Percentiles rank a stretch among this genome's conserved stretches.
Conservation (phyloP, 2,329 filamentous ascomycete species). For the Colletotrichum sansevieriae region DNA sequence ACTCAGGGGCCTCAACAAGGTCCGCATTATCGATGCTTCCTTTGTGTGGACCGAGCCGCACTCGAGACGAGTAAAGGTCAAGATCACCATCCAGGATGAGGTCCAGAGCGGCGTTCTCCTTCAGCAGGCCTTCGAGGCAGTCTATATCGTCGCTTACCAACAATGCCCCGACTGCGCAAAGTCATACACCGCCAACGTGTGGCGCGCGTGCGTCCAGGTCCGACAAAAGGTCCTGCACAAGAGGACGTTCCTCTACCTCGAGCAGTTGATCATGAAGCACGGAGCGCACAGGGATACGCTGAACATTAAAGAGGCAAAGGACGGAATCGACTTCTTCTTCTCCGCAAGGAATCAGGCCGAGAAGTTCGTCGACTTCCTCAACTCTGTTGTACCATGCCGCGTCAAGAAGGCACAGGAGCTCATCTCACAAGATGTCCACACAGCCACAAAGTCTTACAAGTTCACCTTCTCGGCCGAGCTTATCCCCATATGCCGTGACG, state of each 20-base stretch:
- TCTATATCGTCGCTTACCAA: constrained; percentile 90
- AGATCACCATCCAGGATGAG: constrained; percentile 88
- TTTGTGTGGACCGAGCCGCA: constrained; percentile 99
- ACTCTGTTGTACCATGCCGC: constrained; percentile 82
- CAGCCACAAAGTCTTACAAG: constrained; percentile 91
- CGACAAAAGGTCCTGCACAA: constrained; percentile 98
- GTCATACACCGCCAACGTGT: constrained; percentile 96
- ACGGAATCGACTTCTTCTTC: constrained; percentile 97
- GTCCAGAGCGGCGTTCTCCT: constrained; percentile 75
- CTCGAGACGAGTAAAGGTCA: constrained; percentile 91
- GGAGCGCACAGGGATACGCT: constrained; percentile 91
- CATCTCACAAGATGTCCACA: constrained; percentile 94
- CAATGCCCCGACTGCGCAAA: constrained; percentile 97
- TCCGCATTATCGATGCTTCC: constrained; percentile 93
- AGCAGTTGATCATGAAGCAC: constrained; percentile 97
- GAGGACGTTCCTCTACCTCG: constrained; percentile 78
- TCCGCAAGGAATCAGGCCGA: constrained; percentile 90
- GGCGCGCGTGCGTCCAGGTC: constrained; percentile 93
- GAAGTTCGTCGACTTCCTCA: constrained; percentile 91
- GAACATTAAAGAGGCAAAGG: constrained; percentile 97
- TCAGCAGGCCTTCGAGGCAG: constrained; percentile 95
- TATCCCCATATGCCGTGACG: constrained; percentile 96
- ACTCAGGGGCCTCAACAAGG: constrained; percentile 86
- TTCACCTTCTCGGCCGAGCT: constrained; percentile 92
- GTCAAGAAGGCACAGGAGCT: constrained; percentile 85